Base-by-base conservation (phyloP, 768 basidiomycete species). In the Royoungia palumana region DNA sequence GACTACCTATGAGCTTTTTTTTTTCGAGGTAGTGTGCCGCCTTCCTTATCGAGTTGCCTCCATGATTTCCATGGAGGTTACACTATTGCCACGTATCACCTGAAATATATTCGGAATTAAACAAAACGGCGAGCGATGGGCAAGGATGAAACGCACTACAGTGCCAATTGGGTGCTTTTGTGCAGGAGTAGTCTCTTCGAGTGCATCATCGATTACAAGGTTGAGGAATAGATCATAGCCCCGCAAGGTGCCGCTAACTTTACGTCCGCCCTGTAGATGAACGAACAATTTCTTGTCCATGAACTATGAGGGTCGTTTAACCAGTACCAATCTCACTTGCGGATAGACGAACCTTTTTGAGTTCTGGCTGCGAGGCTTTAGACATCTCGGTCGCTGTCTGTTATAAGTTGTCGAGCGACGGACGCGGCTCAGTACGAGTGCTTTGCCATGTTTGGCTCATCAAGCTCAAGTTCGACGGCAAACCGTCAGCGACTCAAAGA, bases 161-260 rank as follows among this genome's bases (percentile, higher is more conserved):
- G 91, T 94, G 21, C 94, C 94, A 59, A 94, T 86, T 21, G 88
- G 85, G 60, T 88, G 83, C 67, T 92, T 93, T 72, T 94, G 87
- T 5, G 87, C 93, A 13, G 89, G 87, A 5, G 82, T 84, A 0
- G 85, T 83, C 74, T 98, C 96, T 70, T 99, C 96, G 60, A 86
- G 68, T 10, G 92, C 90, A 63, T 98, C 91, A 68, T 98, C 96
- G 68, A 99, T 83, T 57, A 98, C 96, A 34, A 99, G 79, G 70
- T 99, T 99, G 66, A 99, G 75, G 77, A 99, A 99, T 56, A 99
- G 87, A 76, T 99, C 96, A 70, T 96, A 99, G 44, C 96, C 96
- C 54, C 96, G 86, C 43, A 99, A 74, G 13, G 83, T 85, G 46
- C 96, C 96, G 73, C 90, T 93, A 62, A 99, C 90, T 80, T 91